These are phyloP conservation scores for Thraustotheca clavata DNA, from an alignment of 352 stramenopile species.

Conservation along the genomic window DNA sequence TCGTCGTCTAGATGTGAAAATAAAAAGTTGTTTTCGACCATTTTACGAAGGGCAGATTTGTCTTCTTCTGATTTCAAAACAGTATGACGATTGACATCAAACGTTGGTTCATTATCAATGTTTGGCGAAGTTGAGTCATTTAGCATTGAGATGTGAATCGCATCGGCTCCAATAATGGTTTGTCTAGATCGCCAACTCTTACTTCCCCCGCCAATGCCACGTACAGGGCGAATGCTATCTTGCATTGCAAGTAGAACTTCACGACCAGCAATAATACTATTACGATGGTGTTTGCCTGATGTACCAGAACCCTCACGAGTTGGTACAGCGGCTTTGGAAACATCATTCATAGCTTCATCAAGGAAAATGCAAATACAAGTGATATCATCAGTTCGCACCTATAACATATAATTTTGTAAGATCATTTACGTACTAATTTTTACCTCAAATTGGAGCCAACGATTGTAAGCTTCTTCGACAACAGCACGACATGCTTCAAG, in stretches of 20 bases:
- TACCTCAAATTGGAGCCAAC: conserved; percentile 90
- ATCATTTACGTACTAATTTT: not conserved
- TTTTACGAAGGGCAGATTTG: conserved; percentile 76
- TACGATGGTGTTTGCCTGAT: conserved; percentile 44
- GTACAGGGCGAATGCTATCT: conserved; percentile 41
- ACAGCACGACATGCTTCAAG: conserved; percentile 84
- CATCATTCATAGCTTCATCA: conserved; percentile 33
- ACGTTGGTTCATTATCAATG: not conserved
- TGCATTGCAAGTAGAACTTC: conserved; percentile 82
- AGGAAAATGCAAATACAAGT: conserved; percentile 87
- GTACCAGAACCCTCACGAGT: not conserved
- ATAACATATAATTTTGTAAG: not conserved
- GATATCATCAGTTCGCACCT: conserved; percentile 91
- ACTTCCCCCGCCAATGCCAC: conserved; percentile 33
- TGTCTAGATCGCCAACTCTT: conserved; percentile 59
- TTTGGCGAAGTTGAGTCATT: conserved; percentile 33
- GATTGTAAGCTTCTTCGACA: conserved; percentile 88
- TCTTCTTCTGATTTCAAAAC: conserved; percentile 68
- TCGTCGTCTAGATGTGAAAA: conserved; percentile 87
- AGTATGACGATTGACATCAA: conserved; percentile 26
- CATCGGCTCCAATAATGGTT: conserved; percentile 80
- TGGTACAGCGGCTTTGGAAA: conserved; percentile 24
- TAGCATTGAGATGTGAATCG: conserved; percentile 67
- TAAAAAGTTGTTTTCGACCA: conserved; percentile 87
- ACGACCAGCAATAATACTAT: conserved; percentile 73